Evolutionary conservation across 441 rosid species (phyloP).

Genomic region (Adansonia rubrostipa): DNA sequence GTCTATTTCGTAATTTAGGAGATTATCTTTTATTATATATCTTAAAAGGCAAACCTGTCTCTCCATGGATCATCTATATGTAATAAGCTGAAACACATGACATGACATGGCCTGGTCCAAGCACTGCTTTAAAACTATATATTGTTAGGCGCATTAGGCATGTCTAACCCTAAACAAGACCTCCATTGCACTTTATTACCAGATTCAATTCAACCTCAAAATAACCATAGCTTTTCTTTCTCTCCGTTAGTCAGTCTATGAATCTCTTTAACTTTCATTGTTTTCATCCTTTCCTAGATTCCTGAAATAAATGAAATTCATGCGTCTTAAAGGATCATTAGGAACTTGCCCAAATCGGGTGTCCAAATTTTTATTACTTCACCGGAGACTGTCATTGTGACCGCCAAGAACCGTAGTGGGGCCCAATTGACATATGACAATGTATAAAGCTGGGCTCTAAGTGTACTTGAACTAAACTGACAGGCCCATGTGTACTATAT

Average conservation of each 20-base stretch:
- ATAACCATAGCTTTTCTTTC: not conserved
- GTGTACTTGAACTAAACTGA: too few relatives aligned
- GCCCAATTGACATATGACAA: too few relatives aligned
- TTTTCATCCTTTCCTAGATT: not conserved
- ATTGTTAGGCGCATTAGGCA: not conserved
- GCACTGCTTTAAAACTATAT: not conserved
- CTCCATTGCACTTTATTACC: not conserved
- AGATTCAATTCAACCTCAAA: not conserved
- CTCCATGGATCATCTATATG: not conserved
- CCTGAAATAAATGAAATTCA: too few relatives aligned
- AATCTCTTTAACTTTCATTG: not conserved
- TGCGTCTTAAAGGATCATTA: too few relatives aligned
- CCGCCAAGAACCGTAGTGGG: too few relatives aligned
- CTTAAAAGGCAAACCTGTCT: not conserved
- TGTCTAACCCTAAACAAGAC: not conserved
- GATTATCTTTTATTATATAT: not conserved
- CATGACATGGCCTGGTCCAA: not conserved
- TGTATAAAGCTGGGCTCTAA: too few relatives aligned
- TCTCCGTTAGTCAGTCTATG: not conserved
- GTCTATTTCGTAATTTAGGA: not conserved
- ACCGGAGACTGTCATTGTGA: too few relatives aligned
- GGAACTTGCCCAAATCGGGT: too few relatives aligned
- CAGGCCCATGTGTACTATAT: too few relatives aligned
- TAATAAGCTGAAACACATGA: not conserved
- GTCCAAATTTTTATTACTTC: too few relatives aligned